phyloP scores from a whole-genome alignment of 768 basidiomycete genomes.

The Artomyces pyxidatus region DNA sequence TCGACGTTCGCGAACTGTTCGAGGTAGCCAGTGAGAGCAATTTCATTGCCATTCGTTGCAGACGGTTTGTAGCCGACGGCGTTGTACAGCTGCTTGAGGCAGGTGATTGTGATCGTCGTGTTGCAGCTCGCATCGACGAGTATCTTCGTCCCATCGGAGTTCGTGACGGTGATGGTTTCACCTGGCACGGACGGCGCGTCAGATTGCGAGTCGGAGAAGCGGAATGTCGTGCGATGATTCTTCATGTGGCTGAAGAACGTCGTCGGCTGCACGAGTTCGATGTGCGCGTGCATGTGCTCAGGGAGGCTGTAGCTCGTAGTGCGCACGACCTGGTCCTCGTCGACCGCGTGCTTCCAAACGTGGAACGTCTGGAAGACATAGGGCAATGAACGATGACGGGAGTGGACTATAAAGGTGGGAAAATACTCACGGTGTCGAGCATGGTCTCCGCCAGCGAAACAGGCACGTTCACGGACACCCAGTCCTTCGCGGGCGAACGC shows the following conservation, averaged over 20 bases:
- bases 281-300: constrained; percentile 43
- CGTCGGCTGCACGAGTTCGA: constrained; percentile 67
- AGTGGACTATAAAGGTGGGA: background rate
- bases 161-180: too few relatives aligned
- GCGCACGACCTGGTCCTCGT: constrained; percentile 49
- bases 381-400: background rate
- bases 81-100: constrained; percentile 28
- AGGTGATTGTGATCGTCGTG: constrained; percentile 24
- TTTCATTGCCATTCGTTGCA: constrained; percentile 19
- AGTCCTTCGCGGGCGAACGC: constrained; percentile 56
- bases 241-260: constrained; percentile 53
- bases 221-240: constrained; percentile 33
- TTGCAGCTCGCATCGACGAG: constrained; percentile 26
- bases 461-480: constrained; percentile 54
- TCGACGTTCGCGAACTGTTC: constrained; percentile 23
- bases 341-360: constrained; percentile 46
- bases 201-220: constrained; percentile 13
- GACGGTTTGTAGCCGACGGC: constrained; percentile 18
- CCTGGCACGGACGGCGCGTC: background rate
- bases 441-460: constrained; percentile 57
- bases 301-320: constrained; percentile 69
- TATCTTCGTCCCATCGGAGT: constrained; percentile 19
- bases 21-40: constrained; percentile 30
- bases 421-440: constrained; percentile 51
- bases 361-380: constrained; percentile 43